Evolutionary conservation across 257 asterid genomes (phyloP).

Genomic region (Solanum gracilifrons): DNA sequence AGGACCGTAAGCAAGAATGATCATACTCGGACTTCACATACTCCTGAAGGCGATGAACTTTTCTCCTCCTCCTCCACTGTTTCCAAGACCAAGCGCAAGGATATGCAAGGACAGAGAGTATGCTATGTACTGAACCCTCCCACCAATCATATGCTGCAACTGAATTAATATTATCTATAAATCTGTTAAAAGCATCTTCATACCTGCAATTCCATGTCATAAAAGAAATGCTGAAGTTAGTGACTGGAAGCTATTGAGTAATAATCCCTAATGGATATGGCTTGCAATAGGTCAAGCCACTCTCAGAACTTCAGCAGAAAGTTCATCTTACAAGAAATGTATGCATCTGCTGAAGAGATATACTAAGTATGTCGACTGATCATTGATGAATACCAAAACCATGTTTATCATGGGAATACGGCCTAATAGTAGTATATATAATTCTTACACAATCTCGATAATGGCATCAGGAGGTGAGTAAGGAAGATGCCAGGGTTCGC

Average conservation of each 20-base stretch:
- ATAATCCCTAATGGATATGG: not conserved
- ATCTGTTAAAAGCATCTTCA: slow-evolving; percentile 95
- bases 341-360: not conserved
- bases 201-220: slow-evolving; percentile 45
- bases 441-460: slow-evolving; percentile 81
- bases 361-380: not conserved
- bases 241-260: not conserved
- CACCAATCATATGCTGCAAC: slow-evolving; percentile 97
- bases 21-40: slow-evolving; percentile 89
- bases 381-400: not conserved
- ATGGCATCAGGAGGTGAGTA: slow-evolving; percentile 85
- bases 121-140: slow-evolving; percentile 98
- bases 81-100: slow-evolving; percentile 99
- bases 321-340: not conserved
- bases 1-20: slow-evolving; percentile 88
- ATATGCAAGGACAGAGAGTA: slow-evolving; percentile 78
- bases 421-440: not conserved
- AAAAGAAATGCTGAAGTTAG: not conserved
- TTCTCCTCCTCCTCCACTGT: slow-evolving; percentile 94
- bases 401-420: not conserved
- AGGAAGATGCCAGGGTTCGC: slow-evolving; percentile 99
- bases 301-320: not conserved
- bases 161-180: slow-evolving; percentile 80
- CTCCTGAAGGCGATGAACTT: slow-evolving; percentile 79
- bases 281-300: not conserved